These are phyloP conservation scores for Linnemannia schmuckeri DNA, from an alignment of 192 early-diverging fungal genomes.

Conservation along the genomic window DNA sequence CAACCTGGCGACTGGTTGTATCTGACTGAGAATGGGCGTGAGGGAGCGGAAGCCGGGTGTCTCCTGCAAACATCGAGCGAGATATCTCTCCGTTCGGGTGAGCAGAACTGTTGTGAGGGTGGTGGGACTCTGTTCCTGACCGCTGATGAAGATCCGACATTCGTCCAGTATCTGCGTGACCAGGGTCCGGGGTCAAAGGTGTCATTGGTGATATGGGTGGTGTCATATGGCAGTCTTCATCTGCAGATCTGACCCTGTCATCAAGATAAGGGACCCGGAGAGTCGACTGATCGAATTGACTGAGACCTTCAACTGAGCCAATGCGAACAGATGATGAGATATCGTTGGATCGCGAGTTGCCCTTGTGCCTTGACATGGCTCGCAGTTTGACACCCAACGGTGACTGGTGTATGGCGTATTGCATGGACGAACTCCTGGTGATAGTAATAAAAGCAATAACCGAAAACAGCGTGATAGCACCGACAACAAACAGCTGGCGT, in stretches of 20 bases:
- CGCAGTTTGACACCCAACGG: conserved; percentile 43
- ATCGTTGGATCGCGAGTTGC: not conserved
- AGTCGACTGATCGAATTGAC: conserved; percentile 34
- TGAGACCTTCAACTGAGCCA: conserved; percentile 43
- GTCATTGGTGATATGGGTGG: conserved; percentile 40
- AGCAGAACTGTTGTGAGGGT: not conserved
- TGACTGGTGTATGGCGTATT: conserved; percentile 51
- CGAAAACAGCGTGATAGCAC: conserved; percentile 49
- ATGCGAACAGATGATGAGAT: conserved; percentile 37
- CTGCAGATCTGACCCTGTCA: not conserved
- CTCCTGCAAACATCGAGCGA: not conserved
- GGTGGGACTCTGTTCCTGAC: not conserved
- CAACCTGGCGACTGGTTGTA: not conserved
- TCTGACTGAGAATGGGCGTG: not conserved
- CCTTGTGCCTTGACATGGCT: conserved; percentile 39
- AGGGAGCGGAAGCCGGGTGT: not conserved
- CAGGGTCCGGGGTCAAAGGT: conserved; percentile 34
- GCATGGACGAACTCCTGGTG: conserved; percentile 58
- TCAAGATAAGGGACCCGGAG: conserved; percentile 4
- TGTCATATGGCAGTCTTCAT: conserved; percentile 23
- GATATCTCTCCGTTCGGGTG: not conserved
- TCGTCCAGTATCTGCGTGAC: not conserved
- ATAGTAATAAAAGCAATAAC: conserved; percentile 57
- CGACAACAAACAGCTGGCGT: conserved; percentile 54
- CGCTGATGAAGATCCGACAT: conserved; percentile 3